Conservation (phyloP, 257 asterid genomes). For the Nicotiana otophora region DNA sequence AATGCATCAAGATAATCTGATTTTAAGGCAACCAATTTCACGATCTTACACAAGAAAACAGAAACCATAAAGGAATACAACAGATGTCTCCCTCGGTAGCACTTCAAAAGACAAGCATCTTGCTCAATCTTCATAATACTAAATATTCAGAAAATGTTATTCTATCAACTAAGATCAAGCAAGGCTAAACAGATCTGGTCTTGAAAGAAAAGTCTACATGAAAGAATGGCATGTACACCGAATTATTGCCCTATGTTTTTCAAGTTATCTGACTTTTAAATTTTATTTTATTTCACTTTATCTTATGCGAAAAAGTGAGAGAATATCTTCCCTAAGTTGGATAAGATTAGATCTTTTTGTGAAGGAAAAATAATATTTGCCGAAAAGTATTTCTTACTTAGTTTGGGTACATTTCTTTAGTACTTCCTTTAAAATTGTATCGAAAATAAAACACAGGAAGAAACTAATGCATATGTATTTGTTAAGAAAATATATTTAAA, state of each 20-base stretch:
- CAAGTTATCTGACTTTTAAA: too few species aligned
- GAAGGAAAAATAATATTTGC: too few species aligned
- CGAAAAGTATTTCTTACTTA: too few species aligned
- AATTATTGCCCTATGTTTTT: not conserved
- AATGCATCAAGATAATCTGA: not conserved
- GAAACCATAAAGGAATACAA: not conserved
- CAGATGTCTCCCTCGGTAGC: not conserved
- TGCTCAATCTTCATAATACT: too few species aligned
- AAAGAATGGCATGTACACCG: not conserved
- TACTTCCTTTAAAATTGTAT: not conserved
- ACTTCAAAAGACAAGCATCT: not conserved
- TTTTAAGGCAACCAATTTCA: not conserved
- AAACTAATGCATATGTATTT: not conserved
- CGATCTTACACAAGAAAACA: not conserved
- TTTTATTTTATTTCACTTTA: too few species aligned
- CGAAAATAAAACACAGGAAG: not conserved
- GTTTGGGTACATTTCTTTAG: not conserved
- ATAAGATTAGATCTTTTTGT: too few species aligned
- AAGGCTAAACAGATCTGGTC: not conserved
- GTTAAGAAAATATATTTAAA: not conserved
- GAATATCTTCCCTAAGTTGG: too few species aligned
- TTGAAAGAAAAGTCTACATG: not conserved
- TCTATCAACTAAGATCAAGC: not conserved
- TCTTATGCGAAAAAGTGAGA: too few species aligned
- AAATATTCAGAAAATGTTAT: not conserved